Base-by-base conservation (phyloP, 179 eudicot species). In the Carnegiea gigantea region DNA sequence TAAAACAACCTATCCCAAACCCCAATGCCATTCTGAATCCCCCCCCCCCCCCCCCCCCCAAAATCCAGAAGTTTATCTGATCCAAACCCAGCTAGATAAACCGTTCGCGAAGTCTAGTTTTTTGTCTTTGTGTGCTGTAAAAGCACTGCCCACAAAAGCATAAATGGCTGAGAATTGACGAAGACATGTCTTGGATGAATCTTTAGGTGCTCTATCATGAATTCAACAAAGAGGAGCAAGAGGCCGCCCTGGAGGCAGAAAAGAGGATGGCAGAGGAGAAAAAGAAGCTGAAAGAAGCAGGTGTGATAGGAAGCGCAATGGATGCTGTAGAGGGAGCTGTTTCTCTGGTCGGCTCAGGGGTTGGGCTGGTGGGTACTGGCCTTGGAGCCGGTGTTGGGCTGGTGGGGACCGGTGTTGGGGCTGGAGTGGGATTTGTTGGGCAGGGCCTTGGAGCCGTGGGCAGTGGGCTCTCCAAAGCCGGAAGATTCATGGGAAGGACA, bases 401-500 rank as follows among this genome's bases (percentile, higher is more conserved):
- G 0, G 95, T 91, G 54, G 98, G 98, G n/a, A 82, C 84, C 0
- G 97, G 98, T 1, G 68, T 92, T 17, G 90, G 85, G 36, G 90
- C 88, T 26, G 98, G 96, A 0, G 95, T 88, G 18, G 95, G 95
- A 68, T 67, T 93, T 0, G 95, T 91, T 38, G 98, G 98, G 20
- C 78, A 82, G 0, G 97, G 98, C 1, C 49, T 94, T 18, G 96
- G 97, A 65, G 92, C 93, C 7, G 91, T 93, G 60, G 93, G 95
- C 43, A 92, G 90, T 30, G 97, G 98, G 8, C 85, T 93, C 54
- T 86, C 82, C 88, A 95, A 93, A 82, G 98, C 98, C 0, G 98
- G 98, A 57, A 91, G 88, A 80, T 91, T 93, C 87, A 90, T 95
- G 98, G 97, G 98, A 60, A 83, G 98, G 89, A 92, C 94, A 68